These are phyloP conservation scores for Tephrocybe rancida DNA, from an alignment of 768 basidiomycete species.

Conservation along the genomic window DNA sequence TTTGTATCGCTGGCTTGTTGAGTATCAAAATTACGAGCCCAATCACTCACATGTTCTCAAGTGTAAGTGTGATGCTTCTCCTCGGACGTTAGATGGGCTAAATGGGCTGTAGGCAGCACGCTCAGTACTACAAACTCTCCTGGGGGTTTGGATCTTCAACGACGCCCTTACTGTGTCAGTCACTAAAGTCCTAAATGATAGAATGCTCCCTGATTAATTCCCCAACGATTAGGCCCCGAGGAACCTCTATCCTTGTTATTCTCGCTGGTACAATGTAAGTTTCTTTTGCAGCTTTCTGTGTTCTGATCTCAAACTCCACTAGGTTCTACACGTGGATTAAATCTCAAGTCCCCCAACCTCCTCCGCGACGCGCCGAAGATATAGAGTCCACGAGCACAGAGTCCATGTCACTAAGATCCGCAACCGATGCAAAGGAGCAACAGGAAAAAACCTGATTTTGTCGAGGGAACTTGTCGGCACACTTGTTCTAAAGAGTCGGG, in stretches of 20 bases:
- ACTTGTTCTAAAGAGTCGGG: too few species aligned
- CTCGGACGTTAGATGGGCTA: neutral
- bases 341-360: constrained; percentile 28
- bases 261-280: constrained; percentile 67
- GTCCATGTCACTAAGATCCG: constrained; percentile 7
- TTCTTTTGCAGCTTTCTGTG: neutral
- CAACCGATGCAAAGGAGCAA: constrained; percentile 9
- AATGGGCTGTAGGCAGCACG: constrained; percentile 60
- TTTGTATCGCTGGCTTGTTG: constrained; percentile 77
- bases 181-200: neutral
- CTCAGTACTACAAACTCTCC: constrained; percentile 81
- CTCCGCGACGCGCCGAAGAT: constrained; percentile 36
- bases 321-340: constrained; percentile 59
- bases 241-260: constrained; percentile 66
- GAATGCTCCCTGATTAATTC: neutral
- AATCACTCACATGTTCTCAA: constrained; percentile 85
- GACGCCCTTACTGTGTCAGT: constrained; percentile 76
- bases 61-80: constrained; percentile 44
- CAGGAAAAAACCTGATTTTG: constrained; percentile 7
- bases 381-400: constrained; percentile 34
- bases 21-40: constrained; percentile 85
- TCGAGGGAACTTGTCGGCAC: too few species aligned
- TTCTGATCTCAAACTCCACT: neutral
- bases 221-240: constrained; percentile 51
- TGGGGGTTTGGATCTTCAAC: constrained; percentile 76